These are phyloP conservation scores for Fusarium marasasianum DNA, from an alignment of 2,329 filamentous ascomycete genomes.

Conservation along the genomic window DNA sequence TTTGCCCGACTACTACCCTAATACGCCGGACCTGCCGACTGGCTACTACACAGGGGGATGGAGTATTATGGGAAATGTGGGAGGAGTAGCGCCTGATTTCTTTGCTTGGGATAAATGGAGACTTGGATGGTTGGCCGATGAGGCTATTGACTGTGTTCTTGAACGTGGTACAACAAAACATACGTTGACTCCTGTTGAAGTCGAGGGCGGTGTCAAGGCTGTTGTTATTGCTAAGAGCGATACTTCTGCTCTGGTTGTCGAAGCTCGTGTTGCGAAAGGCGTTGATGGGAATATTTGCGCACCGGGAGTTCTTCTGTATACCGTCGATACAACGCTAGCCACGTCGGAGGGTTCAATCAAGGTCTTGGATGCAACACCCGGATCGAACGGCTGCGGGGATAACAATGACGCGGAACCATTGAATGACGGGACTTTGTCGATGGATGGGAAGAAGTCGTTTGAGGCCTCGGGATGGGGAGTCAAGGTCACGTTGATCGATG, in stretches of 20 bases:
- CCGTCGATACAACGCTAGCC: constrained; percentile 41
- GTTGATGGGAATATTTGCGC: constrained; percentile 44
- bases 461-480: constrained; percentile 22
- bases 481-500: constrained; percentile 15
- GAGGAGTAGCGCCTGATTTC: constrained; percentile 48
- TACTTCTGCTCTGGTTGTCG: constrained; percentile 45
- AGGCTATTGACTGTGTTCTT: constrained; percentile 46
- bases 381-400: constrained; percentile 41
- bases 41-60: constrained; percentile 49
- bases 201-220: constrained; percentile 14
- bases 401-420: constrained; percentile 35
- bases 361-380: constrained; percentile 47
- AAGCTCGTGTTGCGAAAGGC: constrained; percentile 41
- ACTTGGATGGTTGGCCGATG: constrained; percentile 49
- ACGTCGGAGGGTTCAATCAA: constrained; percentile 46
- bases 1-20: constrained; percentile 51
- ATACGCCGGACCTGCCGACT: constrained; percentile 23
- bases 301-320: constrained; percentile 49
- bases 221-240: constrained; percentile 19
- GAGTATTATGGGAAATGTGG: constrained; percentile 50
- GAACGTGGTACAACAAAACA: constrained; percentile 41
- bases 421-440: constrained; percentile 46
- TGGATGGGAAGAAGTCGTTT: constrained; percentile 1
- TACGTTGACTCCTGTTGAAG: constrained; percentile 18
- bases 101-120: constrained; percentile 54